Evolutionary conservation across 257 asterid species (phyloP), one percentile per base, ranked within the genome.

Genomic region (Linderniella brevidens): DNA sequence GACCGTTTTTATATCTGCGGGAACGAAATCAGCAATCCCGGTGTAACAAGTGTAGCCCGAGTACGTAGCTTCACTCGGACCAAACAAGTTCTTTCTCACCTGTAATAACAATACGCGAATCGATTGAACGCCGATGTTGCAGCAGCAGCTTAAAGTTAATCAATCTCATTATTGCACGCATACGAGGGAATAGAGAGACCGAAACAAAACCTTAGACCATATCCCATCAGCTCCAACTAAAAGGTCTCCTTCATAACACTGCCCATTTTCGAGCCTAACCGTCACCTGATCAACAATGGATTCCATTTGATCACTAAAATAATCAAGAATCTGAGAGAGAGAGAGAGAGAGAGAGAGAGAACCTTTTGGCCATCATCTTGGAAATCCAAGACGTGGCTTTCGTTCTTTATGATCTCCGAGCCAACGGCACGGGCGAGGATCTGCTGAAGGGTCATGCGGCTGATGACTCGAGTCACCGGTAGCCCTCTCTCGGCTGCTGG

Each of bases 11-110:
- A 90, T 85, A 67, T 85, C 99, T 48, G 92, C 93, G 38, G 99
- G 94, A 51, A 85, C 70, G 41, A 76, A 90, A 73, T 90, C 93
- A 36, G 93, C 93, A 61, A 90, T 90, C 29, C 96, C 96, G 41
- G 99, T 90, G 79, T 90, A 90, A 68, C 96, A 90, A 49, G 96
- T 85, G 71, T 90, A 90, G 60, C 90, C 94, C 4, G 96, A 90
- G 69, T 85, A 90, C 52, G 64, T 54, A 47, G 78, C 64, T 29
- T 82, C 93, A 0, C 59, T 48, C 47, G 55, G 73, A 45, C 99
- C 99, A 56, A 85, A 85, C 65, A 90, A 66, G 41, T 75, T 77
- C 50, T 47, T 63, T 64, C 96, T 65, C 49, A 90, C 96, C 98
- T 88, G 48, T 38, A 54, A 19, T 8, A 48, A 20, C 13, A n/a